Percentiles rank a stretch among this genome's conserved stretches.
phyloP scores from a whole-genome alignment of 2,329 filamentous ascomycete species.

The Penicillium sp. region DNA sequence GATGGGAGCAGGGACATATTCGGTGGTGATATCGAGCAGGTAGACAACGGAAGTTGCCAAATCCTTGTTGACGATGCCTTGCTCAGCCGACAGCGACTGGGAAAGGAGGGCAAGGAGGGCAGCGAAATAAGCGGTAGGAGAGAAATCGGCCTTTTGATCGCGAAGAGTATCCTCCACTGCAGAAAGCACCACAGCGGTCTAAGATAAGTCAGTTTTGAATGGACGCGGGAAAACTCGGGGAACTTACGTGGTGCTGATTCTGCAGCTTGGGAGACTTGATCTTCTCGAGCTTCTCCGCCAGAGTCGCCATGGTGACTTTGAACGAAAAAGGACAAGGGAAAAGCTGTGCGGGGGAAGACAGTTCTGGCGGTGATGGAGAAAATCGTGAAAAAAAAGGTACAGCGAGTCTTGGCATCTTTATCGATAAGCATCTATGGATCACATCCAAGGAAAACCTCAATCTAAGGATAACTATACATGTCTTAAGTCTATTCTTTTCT shows the following conservation, averaged over 20 bases:
- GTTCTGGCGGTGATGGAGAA: constrained; percentile 28
- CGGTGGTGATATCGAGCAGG: constrained; percentile 88
- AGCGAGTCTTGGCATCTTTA: constrained; percentile 30
- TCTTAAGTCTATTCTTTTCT: background rate
- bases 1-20: constrained; percentile 78
- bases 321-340: constrained; percentile 25
- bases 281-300: constrained; percentile 93
- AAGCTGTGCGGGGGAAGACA: constrained; percentile 21
- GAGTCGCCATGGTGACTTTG: constrained; percentile 54
- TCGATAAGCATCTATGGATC: constrained; percentile 24
- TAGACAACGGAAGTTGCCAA: constrained; percentile 87
- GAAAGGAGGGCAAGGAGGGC: constrained; percentile 86
- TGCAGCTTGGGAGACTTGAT: constrained; percentile 96
- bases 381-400: constrained; percentile 35
- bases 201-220: background rate
- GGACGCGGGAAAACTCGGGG: background rate
- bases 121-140: constrained; percentile 90
- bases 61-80: constrained; percentile 74
- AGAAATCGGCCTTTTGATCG: constrained; percentile 79
- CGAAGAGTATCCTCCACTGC: constrained; percentile 91
- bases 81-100: constrained; percentile 66
- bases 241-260: constrained; percentile 82
- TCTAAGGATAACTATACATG: background rate
- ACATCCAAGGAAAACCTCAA: background rate
- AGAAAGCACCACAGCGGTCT: constrained; percentile 72